Evolutionary conservation across 2,329 filamentous ascomycete genomes (phyloP).

Genomic region (Sphaerulina musiva): DNA sequence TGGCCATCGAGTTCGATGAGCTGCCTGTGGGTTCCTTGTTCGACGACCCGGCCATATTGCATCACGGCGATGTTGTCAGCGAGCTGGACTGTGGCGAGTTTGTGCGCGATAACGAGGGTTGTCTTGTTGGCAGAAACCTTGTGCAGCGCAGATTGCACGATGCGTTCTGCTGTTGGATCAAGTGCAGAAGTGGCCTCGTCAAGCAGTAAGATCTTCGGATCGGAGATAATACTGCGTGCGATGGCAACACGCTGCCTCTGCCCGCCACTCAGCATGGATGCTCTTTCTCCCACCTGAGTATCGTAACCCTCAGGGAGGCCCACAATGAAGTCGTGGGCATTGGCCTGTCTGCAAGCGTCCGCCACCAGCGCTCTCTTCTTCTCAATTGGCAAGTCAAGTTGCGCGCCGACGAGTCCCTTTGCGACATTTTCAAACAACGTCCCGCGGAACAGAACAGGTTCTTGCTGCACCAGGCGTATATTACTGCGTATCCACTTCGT

Average conservation of each 20-base stretch:
- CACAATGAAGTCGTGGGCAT: constrained; percentile 36
- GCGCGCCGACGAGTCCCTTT: constrained; percentile 31
- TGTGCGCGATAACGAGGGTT: constrained; percentile 40
- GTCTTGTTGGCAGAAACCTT: constrained; percentile 31
- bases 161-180: constrained; percentile 32
- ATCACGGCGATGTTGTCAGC: constrained; percentile 45
- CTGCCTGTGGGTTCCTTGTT: constrained; percentile 40
- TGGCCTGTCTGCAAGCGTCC: constrained; percentile 32
- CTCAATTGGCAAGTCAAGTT: constrained; percentile 34
- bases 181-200: constrained; percentile 37
- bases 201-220: constrained; percentile 33
- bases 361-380: constrained; percentile 30
- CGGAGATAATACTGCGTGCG: constrained; percentile 33
- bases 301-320: constrained; percentile 33
- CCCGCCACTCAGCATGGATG: constrained; percentile 32
- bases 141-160: constrained; percentile 33
- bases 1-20: constrained; percentile 36
- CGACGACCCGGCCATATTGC: constrained; percentile 38
- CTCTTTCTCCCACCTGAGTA: constrained; percentile 33
- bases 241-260: constrained; percentile 35
- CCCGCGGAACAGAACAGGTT: constrained; percentile 33
- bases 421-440: constrained; percentile 35
- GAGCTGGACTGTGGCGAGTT: constrained; percentile 39
- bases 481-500: constrained; percentile 32
- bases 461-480: constrained; percentile 34